Conservation (phyloP, 495 filamentous ascomycete species). For the Aspergillus wentii region DNA sequence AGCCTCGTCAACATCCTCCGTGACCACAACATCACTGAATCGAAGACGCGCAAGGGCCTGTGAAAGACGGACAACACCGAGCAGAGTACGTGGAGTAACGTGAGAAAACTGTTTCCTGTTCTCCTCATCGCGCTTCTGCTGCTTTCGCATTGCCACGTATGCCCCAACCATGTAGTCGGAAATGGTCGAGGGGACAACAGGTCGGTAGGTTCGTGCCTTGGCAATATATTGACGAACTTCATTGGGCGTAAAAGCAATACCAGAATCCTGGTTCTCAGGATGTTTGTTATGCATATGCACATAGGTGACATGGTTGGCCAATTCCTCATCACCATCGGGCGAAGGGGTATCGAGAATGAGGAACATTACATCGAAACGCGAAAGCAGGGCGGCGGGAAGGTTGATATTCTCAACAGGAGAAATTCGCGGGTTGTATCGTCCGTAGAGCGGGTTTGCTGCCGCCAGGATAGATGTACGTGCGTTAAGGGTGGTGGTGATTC, state of each 20-base stretch:
- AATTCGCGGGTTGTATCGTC: constrained; percentile 94
- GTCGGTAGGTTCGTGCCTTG: constrained; percentile 82
- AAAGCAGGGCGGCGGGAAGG: constrained; percentile 88
- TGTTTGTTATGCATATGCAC: constrained; percentile 97
- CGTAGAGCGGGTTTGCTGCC: constrained; percentile 94
- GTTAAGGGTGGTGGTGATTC: constrained; percentile 93
- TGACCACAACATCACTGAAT: constrained; percentile 75
- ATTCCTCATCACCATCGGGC: constrained; percentile 81
- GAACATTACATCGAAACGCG: constrained; percentile 95
- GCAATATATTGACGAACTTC: constrained; percentile 96
- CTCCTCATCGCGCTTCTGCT: constrained; percentile 83
- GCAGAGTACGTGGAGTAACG: constrained; percentile 85
- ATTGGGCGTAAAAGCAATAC: constrained; percentile 76
- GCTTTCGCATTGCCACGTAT: constrained; percentile 86
- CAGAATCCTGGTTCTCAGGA: constrained; percentile 64
- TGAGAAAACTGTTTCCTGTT: constrained; percentile 87
- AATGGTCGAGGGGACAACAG: constrained; percentile 73
- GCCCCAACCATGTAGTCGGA: constrained; percentile 95
- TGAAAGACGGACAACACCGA: constrained; percentile 87
- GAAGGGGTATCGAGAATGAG: constrained; percentile 90
- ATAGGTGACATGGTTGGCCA: constrained; percentile 93
- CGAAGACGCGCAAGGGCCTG: constrained; percentile 93
- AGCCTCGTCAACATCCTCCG: constrained; percentile 94
- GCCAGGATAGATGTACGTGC: constrained; percentile 96
- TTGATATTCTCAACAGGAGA: constrained; percentile 99